Evolutionary conservation across 2,329 filamentous ascomycete species (phyloP).

Genomic region (Beauveria varroae): DNA sequence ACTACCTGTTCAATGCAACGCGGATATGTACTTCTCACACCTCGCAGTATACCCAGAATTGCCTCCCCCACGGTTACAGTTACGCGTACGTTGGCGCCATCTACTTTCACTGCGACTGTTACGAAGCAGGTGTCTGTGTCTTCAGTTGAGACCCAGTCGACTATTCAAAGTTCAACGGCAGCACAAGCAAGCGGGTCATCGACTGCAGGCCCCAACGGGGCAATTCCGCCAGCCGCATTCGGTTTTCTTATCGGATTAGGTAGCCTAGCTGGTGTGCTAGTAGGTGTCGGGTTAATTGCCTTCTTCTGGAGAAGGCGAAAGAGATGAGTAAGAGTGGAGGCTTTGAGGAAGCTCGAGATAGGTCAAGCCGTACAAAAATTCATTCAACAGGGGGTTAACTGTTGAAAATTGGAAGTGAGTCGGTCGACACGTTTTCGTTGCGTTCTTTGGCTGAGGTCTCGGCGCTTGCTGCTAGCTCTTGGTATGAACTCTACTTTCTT

Average conservation of each 20-base stretch:
- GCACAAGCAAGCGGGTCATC: background rate
- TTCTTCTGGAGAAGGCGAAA: background rate
- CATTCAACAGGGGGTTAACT: background rate
- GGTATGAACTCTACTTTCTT: too few relatives aligned
- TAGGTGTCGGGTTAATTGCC: background rate
- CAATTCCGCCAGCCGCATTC: background rate
- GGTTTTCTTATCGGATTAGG: background rate
- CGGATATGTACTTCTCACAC: background rate
- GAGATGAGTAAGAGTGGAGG: background rate
- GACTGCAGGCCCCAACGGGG: background rate
- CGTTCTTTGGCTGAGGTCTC: background rate
- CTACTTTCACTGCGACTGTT: background rate
- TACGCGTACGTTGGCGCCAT: background rate
- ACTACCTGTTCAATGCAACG: background rate
- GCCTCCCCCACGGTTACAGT: background rate
- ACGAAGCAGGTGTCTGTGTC: background rate
- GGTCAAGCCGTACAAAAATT: background rate
- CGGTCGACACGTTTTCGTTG: background rate
- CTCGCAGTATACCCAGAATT: background rate
- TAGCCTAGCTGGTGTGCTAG: background rate
- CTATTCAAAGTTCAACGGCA: background rate
- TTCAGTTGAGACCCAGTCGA: background rate
- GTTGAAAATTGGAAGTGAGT: too few relatives aligned
- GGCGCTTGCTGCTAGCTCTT: too few relatives aligned
- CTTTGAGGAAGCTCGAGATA: background rate